Percentiles rank a stretch among this genome's conserved stretches.
Conservation (phyloP, 208 protist genomes). For the Angomonas deanei region DNA sequence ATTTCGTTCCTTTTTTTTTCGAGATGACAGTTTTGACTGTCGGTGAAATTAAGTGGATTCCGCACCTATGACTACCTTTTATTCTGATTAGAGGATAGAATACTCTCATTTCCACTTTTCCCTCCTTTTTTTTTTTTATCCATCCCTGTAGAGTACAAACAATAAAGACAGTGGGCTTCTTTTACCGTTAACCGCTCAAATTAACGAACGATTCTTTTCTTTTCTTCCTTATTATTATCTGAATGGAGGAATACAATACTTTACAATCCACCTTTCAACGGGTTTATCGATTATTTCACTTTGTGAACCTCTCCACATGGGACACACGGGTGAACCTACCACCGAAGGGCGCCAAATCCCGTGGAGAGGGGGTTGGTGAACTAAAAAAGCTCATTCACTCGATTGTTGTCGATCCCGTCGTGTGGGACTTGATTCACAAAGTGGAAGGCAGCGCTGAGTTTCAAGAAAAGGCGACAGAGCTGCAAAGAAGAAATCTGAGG, state of each 20-base stretch:
- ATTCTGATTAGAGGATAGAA: too few species aligned
- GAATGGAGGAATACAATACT: conserved; percentile 34
- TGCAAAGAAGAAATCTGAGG: conserved; percentile 43
- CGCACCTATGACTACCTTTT: too few species aligned
- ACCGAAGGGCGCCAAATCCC: conserved; percentile 18
- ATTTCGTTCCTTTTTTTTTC: conserved; percentile 12
- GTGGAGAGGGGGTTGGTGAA: conserved; percentile 28
- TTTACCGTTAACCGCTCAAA: neutral
- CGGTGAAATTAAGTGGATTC: too few species aligned
- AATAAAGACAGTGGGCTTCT: neutral
- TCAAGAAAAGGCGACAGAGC: conserved; percentile 13
- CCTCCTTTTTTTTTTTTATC: neutral
- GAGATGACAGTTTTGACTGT: too few species aligned
- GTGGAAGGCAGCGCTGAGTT: conserved; percentile 18
- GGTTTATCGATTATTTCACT: conserved; percentile 28
- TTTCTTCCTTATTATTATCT: too few species aligned
- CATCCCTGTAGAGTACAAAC: neutral
- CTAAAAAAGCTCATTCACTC: conserved; percentile 30
- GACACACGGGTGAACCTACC: conserved; percentile 52
- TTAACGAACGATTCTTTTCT: too few species aligned
- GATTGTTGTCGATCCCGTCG: conserved; percentile 18
- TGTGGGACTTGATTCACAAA: neutral
- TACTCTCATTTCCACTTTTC: neutral
- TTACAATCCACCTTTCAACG: conserved; percentile 33
- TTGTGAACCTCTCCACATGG: conserved; percentile 31